Conservation (phyloP, 805 yeast species). For the Zygoascus tannicola region DNA sequence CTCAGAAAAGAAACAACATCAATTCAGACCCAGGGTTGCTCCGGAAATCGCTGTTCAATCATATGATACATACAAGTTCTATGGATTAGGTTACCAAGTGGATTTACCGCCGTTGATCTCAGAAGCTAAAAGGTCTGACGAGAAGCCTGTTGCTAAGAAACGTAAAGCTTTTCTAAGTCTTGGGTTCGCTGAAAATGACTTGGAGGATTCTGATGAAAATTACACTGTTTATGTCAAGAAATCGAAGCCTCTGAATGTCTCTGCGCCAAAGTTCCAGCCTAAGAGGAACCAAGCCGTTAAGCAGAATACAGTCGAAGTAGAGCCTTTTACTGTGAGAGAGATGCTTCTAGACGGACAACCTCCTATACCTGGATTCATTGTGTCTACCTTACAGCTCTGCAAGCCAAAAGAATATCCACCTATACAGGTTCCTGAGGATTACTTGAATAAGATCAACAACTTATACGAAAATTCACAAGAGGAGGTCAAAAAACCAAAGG, state of each 20-base stretch:
- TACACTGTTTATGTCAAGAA: not conserved
- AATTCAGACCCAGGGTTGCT: constrained; percentile 14
- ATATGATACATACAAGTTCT: not conserved
- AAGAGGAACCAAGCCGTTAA: not conserved
- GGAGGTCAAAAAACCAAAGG: not conserved
- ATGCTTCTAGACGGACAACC: not conserved
- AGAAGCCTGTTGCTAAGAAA: constrained; percentile 11
- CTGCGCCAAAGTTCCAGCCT: not conserved
- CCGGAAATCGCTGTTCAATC: not conserved
- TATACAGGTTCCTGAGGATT: not conserved
- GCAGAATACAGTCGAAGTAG: not conserved
- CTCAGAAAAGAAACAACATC: constrained; percentile 8
- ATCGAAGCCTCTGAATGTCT: too few relatives aligned
- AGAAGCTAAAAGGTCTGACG: not conserved
- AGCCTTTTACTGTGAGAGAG: not conserved
- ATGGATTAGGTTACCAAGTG: constrained; percentile 18
- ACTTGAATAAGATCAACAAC: not conserved
- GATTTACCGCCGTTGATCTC: constrained; percentile 4
- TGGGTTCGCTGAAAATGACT: constrained; percentile 19
- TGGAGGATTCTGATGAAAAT: constrained; percentile 11
- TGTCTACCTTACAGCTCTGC: not conserved
- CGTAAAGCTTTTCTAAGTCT: constrained; percentile 18
- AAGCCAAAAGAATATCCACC: not conserved
- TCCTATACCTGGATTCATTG: not conserved
- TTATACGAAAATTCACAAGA: not conserved